Conservation (phyloP, 495 filamentous ascomycete species). For the Daldinia decipiens region DNA sequence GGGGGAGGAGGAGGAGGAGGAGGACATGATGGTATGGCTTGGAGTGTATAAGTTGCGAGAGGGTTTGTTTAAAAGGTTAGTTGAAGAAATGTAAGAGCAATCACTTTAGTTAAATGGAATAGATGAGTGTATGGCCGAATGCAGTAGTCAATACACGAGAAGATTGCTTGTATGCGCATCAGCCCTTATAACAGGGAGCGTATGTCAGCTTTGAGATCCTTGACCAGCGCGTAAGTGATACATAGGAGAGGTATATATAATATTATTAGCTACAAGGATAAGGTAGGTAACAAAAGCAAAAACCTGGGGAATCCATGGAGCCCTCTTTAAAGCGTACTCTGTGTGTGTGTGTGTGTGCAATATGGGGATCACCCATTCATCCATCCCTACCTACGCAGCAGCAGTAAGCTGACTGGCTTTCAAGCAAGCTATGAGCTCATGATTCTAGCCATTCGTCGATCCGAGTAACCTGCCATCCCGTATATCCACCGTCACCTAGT, state of each 20-base stretch:
- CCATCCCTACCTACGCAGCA: too few species aligned
- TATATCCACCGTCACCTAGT: not conserved
- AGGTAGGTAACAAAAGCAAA: not conserved
- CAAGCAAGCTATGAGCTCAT: conserved; percentile 1
- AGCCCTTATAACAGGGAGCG: too few species aligned
- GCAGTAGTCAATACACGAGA: too few species aligned
- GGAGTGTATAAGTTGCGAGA: too few species aligned
- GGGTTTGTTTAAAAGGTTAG: too few species aligned
- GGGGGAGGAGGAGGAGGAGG: conserved; percentile 4
- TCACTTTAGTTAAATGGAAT: too few species aligned
- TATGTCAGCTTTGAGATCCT: too few species aligned
- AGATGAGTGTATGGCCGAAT: too few species aligned
- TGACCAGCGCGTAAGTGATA: not conserved
- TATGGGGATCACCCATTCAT: not conserved
- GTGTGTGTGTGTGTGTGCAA: not conserved
- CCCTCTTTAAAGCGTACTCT: not conserved
- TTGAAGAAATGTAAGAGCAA: too few species aligned
- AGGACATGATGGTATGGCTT: not conserved
- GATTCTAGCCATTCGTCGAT: not conserved
- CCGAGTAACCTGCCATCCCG: not conserved
- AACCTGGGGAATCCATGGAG: conserved; percentile 11
- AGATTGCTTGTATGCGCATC: too few species aligned
- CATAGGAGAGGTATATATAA: too few species aligned
- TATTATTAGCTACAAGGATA: conserved; percentile 5
- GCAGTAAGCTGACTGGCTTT: too few species aligned